These are phyloP conservation scores for Emydomyces testavorans DNA, from an alignment of 2,329 filamentous ascomycete species.

Conservation along the genomic window DNA sequence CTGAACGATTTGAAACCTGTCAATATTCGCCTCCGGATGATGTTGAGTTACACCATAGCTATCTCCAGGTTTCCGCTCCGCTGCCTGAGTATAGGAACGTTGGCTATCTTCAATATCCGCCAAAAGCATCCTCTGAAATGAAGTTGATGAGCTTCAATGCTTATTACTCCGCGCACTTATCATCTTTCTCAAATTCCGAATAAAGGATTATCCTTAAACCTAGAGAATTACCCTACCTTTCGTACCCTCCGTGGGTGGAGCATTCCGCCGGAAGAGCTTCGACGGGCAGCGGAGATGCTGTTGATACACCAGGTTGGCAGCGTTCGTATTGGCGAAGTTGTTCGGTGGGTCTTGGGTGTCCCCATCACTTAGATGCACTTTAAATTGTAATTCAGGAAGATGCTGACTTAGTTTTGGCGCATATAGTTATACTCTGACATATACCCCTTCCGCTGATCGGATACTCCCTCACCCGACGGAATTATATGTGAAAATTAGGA, in stretches of 20 bases:
- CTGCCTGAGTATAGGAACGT: neutral
- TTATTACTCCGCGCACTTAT: conserved; percentile 35
- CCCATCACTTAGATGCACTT: neutral
- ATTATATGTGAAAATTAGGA: conserved; percentile 79
- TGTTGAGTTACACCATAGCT: neutral
- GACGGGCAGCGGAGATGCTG: conserved; percentile 51
- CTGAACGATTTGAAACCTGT: neutral
- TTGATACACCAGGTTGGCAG: conserved; percentile 81
- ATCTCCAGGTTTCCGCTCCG: conserved; percentile 2
- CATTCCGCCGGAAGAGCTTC: conserved; percentile 18
- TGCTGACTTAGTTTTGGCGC: neutral
- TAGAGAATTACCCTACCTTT: conserved; percentile 21
- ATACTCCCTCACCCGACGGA: conserved; percentile 74
- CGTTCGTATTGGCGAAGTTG: conserved; percentile 87
- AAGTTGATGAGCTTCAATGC: conserved; percentile 26
- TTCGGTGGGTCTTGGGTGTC: conserved; percentile 49
- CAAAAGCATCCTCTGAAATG: neutral
- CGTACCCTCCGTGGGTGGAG: conserved; percentile 29
- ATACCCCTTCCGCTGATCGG: conserved; percentile 77
- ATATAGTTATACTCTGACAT: conserved; percentile 65
- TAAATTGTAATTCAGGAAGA: neutral
- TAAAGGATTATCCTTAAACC: conserved; percentile 19
- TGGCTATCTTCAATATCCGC: neutral
- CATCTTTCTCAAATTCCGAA: conserved; percentile 31
- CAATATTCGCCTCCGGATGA: neutral